These are phyloP conservation scores for Aciculoconidium aculeatum DNA, from an alignment of 805 yeast genomes.

Conservation along the genomic window DNA sequence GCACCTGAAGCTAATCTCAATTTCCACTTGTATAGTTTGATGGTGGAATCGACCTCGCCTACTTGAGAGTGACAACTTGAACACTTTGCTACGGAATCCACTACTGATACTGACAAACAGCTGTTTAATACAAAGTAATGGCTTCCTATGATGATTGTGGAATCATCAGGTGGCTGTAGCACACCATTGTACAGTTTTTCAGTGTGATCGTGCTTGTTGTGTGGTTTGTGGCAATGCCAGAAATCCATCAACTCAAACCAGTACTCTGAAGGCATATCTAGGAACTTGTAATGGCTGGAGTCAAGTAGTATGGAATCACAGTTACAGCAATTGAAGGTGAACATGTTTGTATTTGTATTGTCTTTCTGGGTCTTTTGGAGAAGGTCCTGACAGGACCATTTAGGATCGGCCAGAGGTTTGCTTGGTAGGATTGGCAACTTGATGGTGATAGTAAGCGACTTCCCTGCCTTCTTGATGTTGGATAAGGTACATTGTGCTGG, in stretches of 20 bases:
- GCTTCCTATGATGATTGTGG: conserved; percentile 48
- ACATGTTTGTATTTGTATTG: conserved; percentile 10
- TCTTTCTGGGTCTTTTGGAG: conserved; percentile 25
- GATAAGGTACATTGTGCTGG: too few species aligned
- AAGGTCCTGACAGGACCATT: conserved; percentile 43
- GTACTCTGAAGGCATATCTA: conserved; percentile 81
- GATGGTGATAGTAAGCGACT: conserved; percentile 4
- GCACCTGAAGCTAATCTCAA: conserved; percentile 2
- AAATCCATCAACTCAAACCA: conserved; percentile 97
- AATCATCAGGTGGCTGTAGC: conserved; percentile 36
- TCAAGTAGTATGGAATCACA: conserved; percentile 27
- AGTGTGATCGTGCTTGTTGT: conserved; percentile 16
- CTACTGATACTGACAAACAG: too few species aligned
- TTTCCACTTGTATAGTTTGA: conserved; percentile 10
- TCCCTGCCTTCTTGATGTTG: conserved; percentile 3
- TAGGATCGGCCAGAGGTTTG: conserved; percentile 10
- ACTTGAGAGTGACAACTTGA: too few species aligned
- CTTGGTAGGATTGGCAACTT: conserved; percentile 1
- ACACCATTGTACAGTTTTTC: conserved; percentile 27
- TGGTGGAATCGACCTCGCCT: too few species aligned
- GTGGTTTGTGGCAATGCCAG: conserved; percentile 94
- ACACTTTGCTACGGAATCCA: too few species aligned
- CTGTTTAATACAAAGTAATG: too few species aligned
- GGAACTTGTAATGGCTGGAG: conserved; percentile 29
- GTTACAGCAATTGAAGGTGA: conserved; percentile 22